These are phyloP conservation scores for Penicillium sp. DNA, from an alignment of 2,329 filamentous ascomycete genomes.

Conservation along the genomic window DNA sequence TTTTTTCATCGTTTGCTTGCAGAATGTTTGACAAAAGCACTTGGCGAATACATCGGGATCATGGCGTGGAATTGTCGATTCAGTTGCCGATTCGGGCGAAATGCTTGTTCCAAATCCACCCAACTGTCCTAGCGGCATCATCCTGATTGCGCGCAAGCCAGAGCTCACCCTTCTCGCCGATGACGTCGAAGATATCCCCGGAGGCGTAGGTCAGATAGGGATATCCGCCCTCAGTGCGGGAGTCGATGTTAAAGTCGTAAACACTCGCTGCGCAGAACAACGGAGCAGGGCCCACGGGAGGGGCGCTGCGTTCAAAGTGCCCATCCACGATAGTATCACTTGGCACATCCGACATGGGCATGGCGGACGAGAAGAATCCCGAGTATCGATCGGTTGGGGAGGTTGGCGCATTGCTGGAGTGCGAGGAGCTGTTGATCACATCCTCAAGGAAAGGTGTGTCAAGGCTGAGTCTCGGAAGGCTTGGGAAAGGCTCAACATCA, in stretches of 20 bases:
- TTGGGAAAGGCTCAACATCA: constrained; percentile 34
- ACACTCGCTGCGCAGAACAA: constrained; percentile 90
- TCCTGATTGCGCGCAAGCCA: constrained; percentile 99
- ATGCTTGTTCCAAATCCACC: constrained; percentile 99
- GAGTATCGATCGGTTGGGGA: constrained; percentile 60
- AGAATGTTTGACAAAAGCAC: neutral
- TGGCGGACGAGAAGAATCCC: constrained; percentile 79
- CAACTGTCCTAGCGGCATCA: constrained; percentile 71
- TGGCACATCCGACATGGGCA: constrained; percentile 71
- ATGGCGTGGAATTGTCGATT: neutral
- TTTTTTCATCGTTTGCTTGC: neutral
- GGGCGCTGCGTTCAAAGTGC: constrained; percentile 42
- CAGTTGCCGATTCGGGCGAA: constrained; percentile 61
- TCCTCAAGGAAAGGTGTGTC: constrained; percentile 47
- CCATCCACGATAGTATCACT: constrained; percentile 17
- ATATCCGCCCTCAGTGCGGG: constrained; percentile 88
- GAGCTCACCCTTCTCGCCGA: constrained; percentile 93
- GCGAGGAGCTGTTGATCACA: constrained; percentile 34
- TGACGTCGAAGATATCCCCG: constrained; percentile 90
- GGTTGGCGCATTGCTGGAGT: constrained; percentile 26
- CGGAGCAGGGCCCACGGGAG: constrained; percentile 55
- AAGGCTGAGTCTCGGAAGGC: constrained; percentile 44
- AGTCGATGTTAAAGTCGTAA: constrained; percentile 96
- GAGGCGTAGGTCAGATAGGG: constrained; percentile 94
- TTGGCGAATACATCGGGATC: neutral